Percentiles rank a stretch among this genome's conserved stretches.
Conservation (phyloP, 1,284 basidiomycete species). For the Amylostereum chailletii region DNA sequence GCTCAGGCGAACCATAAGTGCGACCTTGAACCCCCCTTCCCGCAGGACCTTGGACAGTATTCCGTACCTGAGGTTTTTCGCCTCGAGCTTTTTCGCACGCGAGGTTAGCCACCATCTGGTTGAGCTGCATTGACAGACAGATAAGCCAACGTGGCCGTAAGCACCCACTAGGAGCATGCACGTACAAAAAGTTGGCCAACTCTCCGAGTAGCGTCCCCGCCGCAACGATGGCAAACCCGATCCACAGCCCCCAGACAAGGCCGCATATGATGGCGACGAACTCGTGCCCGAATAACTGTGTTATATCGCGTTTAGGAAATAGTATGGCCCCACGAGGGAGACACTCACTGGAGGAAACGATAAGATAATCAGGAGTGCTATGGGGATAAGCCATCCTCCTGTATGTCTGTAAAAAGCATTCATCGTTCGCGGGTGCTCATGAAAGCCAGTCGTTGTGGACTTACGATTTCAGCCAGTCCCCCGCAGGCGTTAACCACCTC, state of each 20-base stretch:
- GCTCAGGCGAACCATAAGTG: constrained; percentile 64
- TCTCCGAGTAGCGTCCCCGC: constrained; percentile 63
- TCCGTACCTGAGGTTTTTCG: constrained; percentile 64
- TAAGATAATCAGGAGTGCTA: constrained; percentile 67
- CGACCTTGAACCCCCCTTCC: constrained; percentile 74
- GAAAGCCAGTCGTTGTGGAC: background rate
- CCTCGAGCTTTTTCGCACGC: constrained; percentile 65
- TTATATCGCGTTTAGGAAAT: too few relatives aligned
- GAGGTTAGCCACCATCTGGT: constrained; percentile 58
- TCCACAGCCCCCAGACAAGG: constrained; percentile 68
- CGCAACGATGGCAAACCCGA: constrained; percentile 59
- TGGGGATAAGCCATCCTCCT: constrained; percentile 74
- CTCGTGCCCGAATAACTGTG: constrained; percentile 67
- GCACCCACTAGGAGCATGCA: constrained; percentile 7
- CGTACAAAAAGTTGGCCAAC: constrained; percentile 65
- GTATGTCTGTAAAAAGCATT: constrained; percentile 14
- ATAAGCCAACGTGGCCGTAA: constrained; percentile 5
- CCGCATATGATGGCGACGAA: constrained; percentile 69
- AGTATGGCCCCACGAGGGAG: too few relatives aligned
- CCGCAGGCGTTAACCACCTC: background rate
- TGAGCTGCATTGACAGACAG: constrained; percentile 29
- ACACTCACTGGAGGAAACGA: constrained; percentile 59
- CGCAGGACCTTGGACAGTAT: constrained; percentile 72
- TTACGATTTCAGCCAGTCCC: background rate
- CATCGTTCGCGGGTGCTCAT: background rate